Evolutionary conservation across 495 filamentous ascomycete genomes (phyloP).

Genomic region (Xanthoparmelia taractica): DNA sequence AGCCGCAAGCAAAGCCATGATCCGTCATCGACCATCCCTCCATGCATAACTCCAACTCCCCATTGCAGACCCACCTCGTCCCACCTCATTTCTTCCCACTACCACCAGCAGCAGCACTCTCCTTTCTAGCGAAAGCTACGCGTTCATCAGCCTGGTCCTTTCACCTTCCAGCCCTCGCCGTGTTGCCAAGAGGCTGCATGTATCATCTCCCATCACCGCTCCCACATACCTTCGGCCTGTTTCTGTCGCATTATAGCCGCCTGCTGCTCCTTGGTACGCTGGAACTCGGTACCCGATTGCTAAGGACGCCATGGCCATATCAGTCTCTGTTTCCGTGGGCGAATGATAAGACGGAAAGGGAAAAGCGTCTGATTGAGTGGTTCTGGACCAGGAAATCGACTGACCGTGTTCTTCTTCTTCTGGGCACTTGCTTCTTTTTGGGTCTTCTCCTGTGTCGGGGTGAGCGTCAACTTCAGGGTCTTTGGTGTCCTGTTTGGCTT

Average conservation of each 20-base stretch:
- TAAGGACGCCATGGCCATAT: constrained; percentile 25
- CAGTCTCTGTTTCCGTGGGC: not conserved
- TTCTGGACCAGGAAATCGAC: constrained; percentile 2
- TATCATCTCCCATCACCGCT: not conserved
- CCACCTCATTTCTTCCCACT: constrained; percentile 23
- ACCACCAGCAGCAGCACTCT: constrained; percentile 17
- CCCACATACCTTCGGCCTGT: constrained; percentile 64
- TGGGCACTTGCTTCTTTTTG: constrained; percentile 30
- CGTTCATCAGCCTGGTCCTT: not conserved
- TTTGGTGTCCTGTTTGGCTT: constrained; percentile 63
- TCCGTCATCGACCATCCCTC: not conserved
- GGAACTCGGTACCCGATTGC: constrained; percentile 60
- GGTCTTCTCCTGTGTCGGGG: not conserved
- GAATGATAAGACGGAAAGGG: not conserved
- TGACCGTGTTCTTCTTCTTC: constrained; percentile 55
- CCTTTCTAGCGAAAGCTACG: constrained; percentile 29
- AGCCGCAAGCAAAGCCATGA: not conserved
- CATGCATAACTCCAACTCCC: not conserved
- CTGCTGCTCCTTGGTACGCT: constrained; percentile 63
- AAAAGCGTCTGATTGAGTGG: not conserved
- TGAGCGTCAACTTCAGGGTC: constrained; percentile 43
- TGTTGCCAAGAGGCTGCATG: not conserved
- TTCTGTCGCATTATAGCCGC: constrained; percentile 86
- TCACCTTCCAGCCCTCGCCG: not conserved
- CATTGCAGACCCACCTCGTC: not conserved